These are phyloP conservation scores for Sequoia sempervirens DNA, from an alignment of 75 land plant species.

Conservation along the genomic window DNA sequence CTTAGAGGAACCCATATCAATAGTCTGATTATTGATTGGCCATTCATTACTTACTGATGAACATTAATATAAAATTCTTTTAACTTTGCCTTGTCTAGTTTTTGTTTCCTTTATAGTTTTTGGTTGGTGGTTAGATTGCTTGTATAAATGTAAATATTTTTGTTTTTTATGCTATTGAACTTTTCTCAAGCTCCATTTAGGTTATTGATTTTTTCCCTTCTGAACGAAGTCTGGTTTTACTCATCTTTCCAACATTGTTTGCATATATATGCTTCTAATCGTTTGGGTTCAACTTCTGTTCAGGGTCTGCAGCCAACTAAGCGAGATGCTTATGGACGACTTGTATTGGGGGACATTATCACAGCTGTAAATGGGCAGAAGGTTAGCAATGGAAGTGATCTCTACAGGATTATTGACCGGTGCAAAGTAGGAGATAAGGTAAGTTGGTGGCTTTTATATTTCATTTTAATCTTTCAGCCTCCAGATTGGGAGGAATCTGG, in stretches of 20 bases:
- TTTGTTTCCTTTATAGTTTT: not conserved
- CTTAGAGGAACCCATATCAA: conserved; percentile 1
- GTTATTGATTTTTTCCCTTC: not conserved
- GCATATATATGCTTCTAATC: not conserved
- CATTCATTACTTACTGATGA: not conserved
- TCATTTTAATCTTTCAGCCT: not conserved
- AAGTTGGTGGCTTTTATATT: not conserved
- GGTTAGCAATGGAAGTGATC: conserved; percentile 47
- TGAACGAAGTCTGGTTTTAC: not conserved
- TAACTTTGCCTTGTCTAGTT: not conserved
- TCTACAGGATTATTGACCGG: conserved; percentile 43
- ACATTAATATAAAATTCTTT: not conserved
- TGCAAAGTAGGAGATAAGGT: conserved; percentile 54
- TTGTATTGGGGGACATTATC: conserved; percentile 47
- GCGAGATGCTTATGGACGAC: conserved; percentile 46
- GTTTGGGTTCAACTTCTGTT: not conserved
- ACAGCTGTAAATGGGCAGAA: conserved; percentile 43
- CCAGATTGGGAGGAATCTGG: not conserved
- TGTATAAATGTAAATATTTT: not conserved
- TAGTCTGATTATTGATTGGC: not conserved
- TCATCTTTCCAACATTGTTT: not conserved
- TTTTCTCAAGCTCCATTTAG: not conserved
- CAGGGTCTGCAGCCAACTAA: conserved; percentile 46
- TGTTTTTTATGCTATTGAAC: not conserved
- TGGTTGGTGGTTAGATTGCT: not conserved